These are phyloP conservation scores for Penicillium sp. DNA, from an alignment of 2,329 filamentous ascomycete species.

Conservation along the genomic window DNA sequence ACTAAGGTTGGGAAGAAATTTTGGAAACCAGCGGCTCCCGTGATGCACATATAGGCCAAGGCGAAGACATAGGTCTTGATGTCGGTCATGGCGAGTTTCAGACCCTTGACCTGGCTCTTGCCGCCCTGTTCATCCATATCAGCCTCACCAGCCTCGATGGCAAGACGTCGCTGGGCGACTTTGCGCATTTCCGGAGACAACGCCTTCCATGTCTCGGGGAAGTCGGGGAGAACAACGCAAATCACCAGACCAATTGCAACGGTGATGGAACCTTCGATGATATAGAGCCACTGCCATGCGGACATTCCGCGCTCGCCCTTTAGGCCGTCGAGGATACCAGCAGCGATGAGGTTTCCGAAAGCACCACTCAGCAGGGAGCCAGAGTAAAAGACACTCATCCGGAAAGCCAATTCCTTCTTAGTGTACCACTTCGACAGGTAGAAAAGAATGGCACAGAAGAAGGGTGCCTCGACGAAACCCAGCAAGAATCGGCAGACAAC, in stretches of 20 bases:
- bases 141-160: slow-evolving; percentile 49
- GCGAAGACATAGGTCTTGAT: slow-evolving; percentile 48
- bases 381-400: slow-evolving; percentile 52
- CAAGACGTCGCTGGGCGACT: slow-evolving; percentile 48
- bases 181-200: slow-evolving; percentile 45
- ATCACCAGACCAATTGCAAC: slow-evolving; percentile 34
- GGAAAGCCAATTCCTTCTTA: slow-evolving; percentile 49
- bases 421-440: slow-evolving; percentile 54
- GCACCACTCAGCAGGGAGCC: slow-evolving; percentile 49
- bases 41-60: slow-evolving; percentile 49
- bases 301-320: slow-evolving; percentile 34
- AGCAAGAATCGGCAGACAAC: slow-evolving; percentile 47
- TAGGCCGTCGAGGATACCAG: slow-evolving; percentile 47
- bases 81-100: slow-evolving; percentile 52
- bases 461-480: slow-evolving; percentile 48
- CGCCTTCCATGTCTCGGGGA: slow-evolving; percentile 46
- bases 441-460: slow-evolving; percentile 47
- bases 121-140: slow-evolving; percentile 49
- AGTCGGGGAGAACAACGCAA: slow-evolving; percentile 39
- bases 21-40: slow-evolving; percentile 49
- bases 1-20: slow-evolving; percentile 57
- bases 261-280: slow-evolving; percentile 41
- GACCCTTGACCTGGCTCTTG: slow-evolving; percentile 48
- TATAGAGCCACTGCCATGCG: slow-evolving; percentile 45
- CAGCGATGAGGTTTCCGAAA: slow-evolving; percentile 54